Conservation (phyloP, 441 rosid genomes). For the Cnidoscolus chayamansa region DNA sequence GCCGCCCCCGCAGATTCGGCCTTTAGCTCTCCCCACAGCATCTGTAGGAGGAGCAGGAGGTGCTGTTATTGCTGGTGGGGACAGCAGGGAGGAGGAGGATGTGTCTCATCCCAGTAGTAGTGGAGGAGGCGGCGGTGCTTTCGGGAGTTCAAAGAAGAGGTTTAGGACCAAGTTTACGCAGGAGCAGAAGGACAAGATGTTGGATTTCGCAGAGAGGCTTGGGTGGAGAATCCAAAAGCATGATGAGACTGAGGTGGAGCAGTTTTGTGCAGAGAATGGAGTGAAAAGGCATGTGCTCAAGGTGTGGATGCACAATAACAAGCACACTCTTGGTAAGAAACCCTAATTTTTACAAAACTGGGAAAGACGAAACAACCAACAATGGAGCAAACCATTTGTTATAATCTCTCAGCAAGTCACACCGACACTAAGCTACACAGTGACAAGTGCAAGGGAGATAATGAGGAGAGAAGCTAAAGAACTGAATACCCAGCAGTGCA, state of each 20-base stretch:
- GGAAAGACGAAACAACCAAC: background rate
- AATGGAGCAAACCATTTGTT: constrained; percentile 10
- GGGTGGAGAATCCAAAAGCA: constrained; percentile 93
- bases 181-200: constrained; percentile 88
- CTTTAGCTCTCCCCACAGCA: constrained; percentile 49
- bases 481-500: background rate
- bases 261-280: constrained; percentile 73
- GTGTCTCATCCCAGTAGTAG: constrained; percentile 83
- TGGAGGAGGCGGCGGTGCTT: constrained; percentile 42
- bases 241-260: constrained; percentile 72
- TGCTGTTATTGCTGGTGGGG: constrained; percentile 15
- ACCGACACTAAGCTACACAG: background rate
- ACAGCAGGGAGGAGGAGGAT: constrained; percentile 69
- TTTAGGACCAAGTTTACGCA: constrained; percentile 68
- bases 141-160: constrained; percentile 49
- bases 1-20: constrained; percentile 38
- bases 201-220: constrained; percentile 63
- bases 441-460: constrained; percentile 4
- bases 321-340: constrained; percentile 92
- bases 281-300: constrained; percentile 74
- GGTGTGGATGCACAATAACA: constrained; percentile 98
- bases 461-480: background rate
- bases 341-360: constrained; percentile 54
- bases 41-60: constrained; percentile 35
- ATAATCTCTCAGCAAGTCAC: background rate